These are phyloP conservation scores for Meyerozyma guilliermondii DNA, from an alignment of 1,139 yeast species.

Conservation along the genomic window DNA sequence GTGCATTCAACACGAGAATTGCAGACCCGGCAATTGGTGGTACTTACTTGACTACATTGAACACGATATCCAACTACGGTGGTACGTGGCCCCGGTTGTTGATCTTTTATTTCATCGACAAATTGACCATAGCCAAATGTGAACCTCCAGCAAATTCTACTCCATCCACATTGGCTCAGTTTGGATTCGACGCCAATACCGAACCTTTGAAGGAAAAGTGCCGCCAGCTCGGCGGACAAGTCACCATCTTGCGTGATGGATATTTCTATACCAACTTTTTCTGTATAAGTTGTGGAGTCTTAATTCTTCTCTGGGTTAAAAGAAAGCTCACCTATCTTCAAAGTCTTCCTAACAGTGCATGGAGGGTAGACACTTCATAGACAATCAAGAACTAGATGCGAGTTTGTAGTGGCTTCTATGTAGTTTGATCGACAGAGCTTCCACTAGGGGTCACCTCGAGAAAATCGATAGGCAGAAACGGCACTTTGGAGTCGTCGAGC, in stretches of 20 bases:
- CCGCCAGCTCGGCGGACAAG: conserved; percentile 47
- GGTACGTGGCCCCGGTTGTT: conserved; percentile 96
- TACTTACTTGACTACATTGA: conserved; percentile 93
- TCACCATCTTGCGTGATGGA: conserved; percentile 64
- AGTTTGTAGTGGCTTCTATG: neutral
- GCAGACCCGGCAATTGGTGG: conserved; percentile 97
- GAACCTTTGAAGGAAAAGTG: conserved; percentile 43
- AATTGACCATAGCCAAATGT: conserved; percentile 65
- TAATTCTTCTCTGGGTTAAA: conserved; percentile 65
- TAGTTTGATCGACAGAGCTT: too few relatives aligned
- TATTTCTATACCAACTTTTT: conserved; percentile 72
- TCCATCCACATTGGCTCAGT: conserved; percentile 1
- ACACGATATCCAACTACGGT: conserved; percentile 88
- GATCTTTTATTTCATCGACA: conserved; percentile 74
- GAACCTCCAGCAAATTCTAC: conserved; percentile 10
- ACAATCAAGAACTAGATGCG: neutral
- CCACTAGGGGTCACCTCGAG: conserved; percentile 9
- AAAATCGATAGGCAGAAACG: conserved; percentile 42
- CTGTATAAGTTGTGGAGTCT: conserved; percentile 66
- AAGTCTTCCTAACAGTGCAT: conserved; percentile 56
- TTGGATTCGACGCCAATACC: conserved; percentile 7
- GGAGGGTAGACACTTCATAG: conserved; percentile 48
- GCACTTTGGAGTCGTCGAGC: conserved; percentile 31
- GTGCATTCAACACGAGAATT: conserved; percentile 91
- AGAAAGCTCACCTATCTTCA: conserved; percentile 55